Percentiles rank a stretch among this genome's conserved stretches.
Conservation (phyloP, 2,329 filamentous ascomycete genomes). For the Penicillium hordei region DNA sequence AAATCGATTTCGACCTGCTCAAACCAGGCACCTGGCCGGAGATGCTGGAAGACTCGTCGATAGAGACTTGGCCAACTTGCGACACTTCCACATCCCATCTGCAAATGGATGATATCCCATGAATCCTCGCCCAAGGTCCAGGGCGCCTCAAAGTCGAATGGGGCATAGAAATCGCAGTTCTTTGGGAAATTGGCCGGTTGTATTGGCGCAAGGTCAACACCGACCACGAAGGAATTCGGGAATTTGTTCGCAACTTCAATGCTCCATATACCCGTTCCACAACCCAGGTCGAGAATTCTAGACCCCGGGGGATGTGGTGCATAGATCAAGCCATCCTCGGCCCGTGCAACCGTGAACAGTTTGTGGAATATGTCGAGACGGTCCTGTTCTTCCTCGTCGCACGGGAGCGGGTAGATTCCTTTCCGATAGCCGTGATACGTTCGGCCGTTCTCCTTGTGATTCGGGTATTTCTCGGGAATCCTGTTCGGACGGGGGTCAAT, state of each 20-base stretch:
- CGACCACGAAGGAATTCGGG: constrained; percentile 58
- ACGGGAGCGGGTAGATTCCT: constrained; percentile 73
- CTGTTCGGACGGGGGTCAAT: constrained; percentile 21
- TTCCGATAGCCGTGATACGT: constrained; percentile 66
- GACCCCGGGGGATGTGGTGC: constrained; percentile 43
- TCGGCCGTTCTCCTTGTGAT: constrained; percentile 66
- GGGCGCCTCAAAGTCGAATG: constrained; percentile 73
- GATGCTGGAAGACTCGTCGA: constrained; percentile 67
- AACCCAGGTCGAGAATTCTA: constrained; percentile 68
- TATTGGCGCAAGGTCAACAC: constrained; percentile 62
- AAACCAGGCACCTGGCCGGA: constrained; percentile 73
- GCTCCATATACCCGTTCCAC: constrained; percentile 88
- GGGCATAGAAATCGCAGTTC: constrained; percentile 65
- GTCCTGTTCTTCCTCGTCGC: constrained; percentile 75
- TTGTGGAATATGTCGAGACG: constrained; percentile 81
- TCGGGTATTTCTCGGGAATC: constrained; percentile 38
- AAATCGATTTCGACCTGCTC: constrained; percentile 92
- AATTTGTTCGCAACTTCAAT: constrained; percentile 77
- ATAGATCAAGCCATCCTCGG: constrained; percentile 45
- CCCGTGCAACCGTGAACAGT: constrained; percentile 66
- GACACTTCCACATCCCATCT: constrained; percentile 76
- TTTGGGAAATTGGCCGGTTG: constrained; percentile 68
- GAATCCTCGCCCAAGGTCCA: constrained; percentile 68
- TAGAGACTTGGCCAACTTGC: constrained; percentile 74
- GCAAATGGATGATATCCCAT: constrained; percentile 81